A percentile compares a stretch with the other conserved stretches of the same genome.
phyloP scores from a whole-genome alignment of 2,329 filamentous ascomycete species.

The Raffaelea albimanens region DNA sequence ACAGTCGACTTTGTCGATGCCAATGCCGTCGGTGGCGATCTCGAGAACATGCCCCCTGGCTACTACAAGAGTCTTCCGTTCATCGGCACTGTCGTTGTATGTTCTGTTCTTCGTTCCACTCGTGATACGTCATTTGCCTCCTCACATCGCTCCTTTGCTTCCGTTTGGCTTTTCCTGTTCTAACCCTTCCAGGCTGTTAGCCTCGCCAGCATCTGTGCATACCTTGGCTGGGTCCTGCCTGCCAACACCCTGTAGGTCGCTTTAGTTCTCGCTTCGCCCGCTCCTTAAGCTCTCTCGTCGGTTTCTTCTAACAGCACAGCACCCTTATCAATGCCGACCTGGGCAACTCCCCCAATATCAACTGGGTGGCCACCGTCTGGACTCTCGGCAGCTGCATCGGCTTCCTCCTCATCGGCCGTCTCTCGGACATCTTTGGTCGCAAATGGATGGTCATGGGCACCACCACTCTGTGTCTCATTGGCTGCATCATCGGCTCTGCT shows the following conservation, averaged over 20 bases:
- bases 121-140: background rate
- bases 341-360: slow-evolving; percentile 21
- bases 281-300: background rate
- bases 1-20: slow-evolving; percentile 30
- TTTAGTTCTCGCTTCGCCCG: too few relatives aligned
- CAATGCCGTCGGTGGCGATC: slow-evolving; percentile 30
- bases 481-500: slow-evolving; percentile 25
- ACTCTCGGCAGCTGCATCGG: slow-evolving; percentile 28
- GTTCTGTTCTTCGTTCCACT: background rate
- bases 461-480: slow-evolving; percentile 24
- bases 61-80: slow-evolving; percentile 31
- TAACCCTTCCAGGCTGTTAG: slow-evolving; percentile 19
- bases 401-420: slow-evolving; percentile 30
- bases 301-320: slow-evolving; percentile 5
- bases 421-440: slow-evolving; percentile 33
- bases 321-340: slow-evolving; percentile 23
- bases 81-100: slow-evolving; percentile 25
- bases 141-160: background rate
- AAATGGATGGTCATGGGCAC: slow-evolving; percentile 28
- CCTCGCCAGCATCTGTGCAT: slow-evolving; percentile 23
- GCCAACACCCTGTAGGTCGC: slow-evolving; percentile 23
- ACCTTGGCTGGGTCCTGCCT: slow-evolving; percentile 25
- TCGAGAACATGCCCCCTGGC: slow-evolving; percentile 28
- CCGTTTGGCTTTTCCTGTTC: background rate
- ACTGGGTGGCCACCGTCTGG: slow-evolving; percentile 25